A percentile compares a stretch with the other conserved stretches of the same genome.
Evolutionary conservation across 2,329 filamentous ascomycete species (phyloP).

Genomic region (Metarhizium robertsii): DNA sequence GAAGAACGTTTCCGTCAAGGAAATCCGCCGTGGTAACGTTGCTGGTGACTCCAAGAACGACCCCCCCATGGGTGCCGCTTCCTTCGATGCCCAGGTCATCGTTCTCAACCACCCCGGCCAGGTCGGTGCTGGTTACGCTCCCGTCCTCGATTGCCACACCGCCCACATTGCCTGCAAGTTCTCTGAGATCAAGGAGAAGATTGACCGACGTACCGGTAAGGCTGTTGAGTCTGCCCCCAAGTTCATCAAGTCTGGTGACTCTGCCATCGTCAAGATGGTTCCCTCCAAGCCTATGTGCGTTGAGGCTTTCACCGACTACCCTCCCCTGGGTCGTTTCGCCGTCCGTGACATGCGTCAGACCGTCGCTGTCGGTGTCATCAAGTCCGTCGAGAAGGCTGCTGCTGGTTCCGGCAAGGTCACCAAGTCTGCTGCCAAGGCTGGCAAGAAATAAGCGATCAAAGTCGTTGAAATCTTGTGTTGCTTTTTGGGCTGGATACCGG

Average conservation of each 20-base stretch:
- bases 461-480: constrained; percentile 15
- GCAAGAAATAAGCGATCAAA: constrained; percentile 56
- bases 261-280: constrained; percentile 99
- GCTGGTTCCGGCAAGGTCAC: constrained; percentile 54
- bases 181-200: constrained; percentile 98
- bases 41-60: constrained; percentile 99
- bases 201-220: constrained; percentile 99
- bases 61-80: constrained; percentile 78
- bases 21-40: constrained; percentile 99
- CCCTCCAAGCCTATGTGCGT: constrained; percentile 99
- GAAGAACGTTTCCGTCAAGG: constrained; percentile 99
- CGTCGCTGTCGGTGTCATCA: constrained; percentile 92
- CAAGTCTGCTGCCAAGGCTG: constrained; percentile 64
- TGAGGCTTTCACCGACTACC: constrained; percentile 99
- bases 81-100: constrained; percentile 99
- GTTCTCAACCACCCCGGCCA: constrained; percentile 99
- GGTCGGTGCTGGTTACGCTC: constrained; percentile 97
- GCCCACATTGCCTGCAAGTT: constrained; percentile 99
- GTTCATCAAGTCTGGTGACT: constrained; percentile 99
- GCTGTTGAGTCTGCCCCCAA: constrained; percentile 84
- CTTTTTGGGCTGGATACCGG: constrained; percentile 15
- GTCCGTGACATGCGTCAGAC: constrained; percentile 97
- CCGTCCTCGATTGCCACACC: constrained; percentile 99
- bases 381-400: constrained; percentile 63
- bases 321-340: constrained; percentile 98